A percentile compares a stretch with the other conserved stretches of the same genome.
Conservation (phyloP, 108 stramenopile species). For the Cyclostephanos tholiformis region DNA sequence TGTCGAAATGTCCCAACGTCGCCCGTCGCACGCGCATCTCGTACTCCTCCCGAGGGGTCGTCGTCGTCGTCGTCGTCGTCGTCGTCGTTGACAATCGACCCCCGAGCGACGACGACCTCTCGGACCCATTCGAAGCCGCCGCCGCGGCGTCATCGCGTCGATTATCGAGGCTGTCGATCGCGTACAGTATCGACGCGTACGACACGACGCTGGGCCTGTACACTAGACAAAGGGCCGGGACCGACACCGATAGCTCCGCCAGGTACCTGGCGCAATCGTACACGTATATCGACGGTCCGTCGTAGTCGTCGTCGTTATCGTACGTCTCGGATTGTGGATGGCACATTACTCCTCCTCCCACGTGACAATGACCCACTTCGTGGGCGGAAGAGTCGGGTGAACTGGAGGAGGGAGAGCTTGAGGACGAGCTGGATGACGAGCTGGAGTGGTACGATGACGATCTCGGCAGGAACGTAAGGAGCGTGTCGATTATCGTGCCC, state of each 20-base stretch:
- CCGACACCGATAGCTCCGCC: slow-evolving; percentile 75
- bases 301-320: background rate
- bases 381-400: background rate
- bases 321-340: too few species aligned
- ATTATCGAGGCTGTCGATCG: slow-evolving; percentile 56
- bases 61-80: background rate
- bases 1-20: slow-evolving; percentile 16
- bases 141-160: background rate
- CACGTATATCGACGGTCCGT: slow-evolving; percentile 18
- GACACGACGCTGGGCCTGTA: slow-evolving; percentile 72
- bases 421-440: background rate
- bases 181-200: slow-evolving; percentile 67
- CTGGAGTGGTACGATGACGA: background rate
- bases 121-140: too few species aligned
- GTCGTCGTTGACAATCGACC: too few species aligned
- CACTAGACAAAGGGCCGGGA: slow-evolving; percentile 49
- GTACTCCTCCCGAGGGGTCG: slow-evolving; percentile 9
- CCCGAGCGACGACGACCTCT: background rate
- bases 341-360: too few species aligned
- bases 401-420: background rate
- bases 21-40: slow-evolving; percentile 12
- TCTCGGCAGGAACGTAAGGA: slow-evolving; percentile 21
- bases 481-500: slow-evolving; percentile 36
- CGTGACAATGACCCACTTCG: too few species aligned
- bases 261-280: slow-evolving; percentile 63